Evolutionary conservation across 2,329 filamentous ascomycete species (phyloP), one percentile per base, ranked within the genome.

Genomic region (Pyricularia grisea): DNA sequence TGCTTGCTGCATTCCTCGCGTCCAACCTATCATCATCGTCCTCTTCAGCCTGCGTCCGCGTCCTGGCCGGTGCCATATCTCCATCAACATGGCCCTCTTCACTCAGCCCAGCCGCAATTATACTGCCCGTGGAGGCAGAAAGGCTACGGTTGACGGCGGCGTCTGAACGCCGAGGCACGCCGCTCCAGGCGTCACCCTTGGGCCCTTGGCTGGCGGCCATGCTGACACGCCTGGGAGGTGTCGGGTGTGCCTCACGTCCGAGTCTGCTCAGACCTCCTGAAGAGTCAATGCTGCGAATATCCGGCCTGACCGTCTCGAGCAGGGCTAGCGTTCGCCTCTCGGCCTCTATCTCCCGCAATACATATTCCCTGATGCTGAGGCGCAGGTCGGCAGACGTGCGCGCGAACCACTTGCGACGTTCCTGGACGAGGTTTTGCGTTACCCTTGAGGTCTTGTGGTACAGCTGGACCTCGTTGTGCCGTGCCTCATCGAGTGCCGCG

Each of bases 151-250:
- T 90, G 20, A 89, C 90, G n/a, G 89, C 90, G 74, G 97, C 92
- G 33, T 72, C 74, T 33, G 90, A 88, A 69, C 92, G 87, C 71
- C 95, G 87, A 50, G 94, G 92, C 31, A 97, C 93, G 70, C 95
- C 95, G 75, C 93, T 97, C 95, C 95, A 99, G 20, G 95, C 91
- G 78, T 99, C 95, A n/a, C 95, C 95, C 81, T 97, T 97, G 67
- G 95, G 94, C 0, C 95, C 95, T 80, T 99, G 95, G 75, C 92
- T 95, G 65, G 92, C 92, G 20, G 92, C 92, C 73, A 97, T 80
- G 78, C 88, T 94, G 30, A 90, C 81, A 71, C 94, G 88, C 68
- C 95, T 88, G 36, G 72, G 70, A 5, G 89, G 81, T 28, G 60
- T 63, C 2, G 95, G 94, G 77, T 97, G 93, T 20, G 91, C 83